Conservation (phyloP, 2,329 filamentous ascomycete species). For the Pseudocercospora crystallina region DNA sequence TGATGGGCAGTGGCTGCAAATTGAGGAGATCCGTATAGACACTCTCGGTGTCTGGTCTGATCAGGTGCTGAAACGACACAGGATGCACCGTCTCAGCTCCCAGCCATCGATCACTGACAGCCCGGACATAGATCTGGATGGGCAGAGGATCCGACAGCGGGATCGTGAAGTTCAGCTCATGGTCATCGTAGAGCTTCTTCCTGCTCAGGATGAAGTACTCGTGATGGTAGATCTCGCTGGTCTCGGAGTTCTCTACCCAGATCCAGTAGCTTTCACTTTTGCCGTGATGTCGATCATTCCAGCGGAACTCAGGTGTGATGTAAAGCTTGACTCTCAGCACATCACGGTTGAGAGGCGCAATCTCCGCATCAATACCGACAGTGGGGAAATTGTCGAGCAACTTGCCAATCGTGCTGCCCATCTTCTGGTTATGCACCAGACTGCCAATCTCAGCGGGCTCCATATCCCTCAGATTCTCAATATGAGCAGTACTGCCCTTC, state of each 20-base stretch:
- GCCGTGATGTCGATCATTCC: slow-evolving; percentile 93
- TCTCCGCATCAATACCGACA: slow-evolving; percentile 85
- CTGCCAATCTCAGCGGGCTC: slow-evolving; percentile 84
- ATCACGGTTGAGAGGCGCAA: slow-evolving; percentile 91
- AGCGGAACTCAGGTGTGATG: slow-evolving; percentile 84
- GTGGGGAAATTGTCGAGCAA: slow-evolving; percentile 91
- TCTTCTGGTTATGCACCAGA: slow-evolving; percentile 85
- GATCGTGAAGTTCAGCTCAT: slow-evolving; percentile 97
- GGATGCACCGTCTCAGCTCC: slow-evolving; percentile 94
- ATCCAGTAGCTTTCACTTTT: slow-evolving; percentile 96
- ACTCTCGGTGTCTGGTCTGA: slow-evolving; percentile 94
- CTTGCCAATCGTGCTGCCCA: slow-evolving; percentile 77
- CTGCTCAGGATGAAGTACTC: slow-evolving; percentile 93
- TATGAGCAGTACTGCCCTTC: slow-evolving; percentile 69
- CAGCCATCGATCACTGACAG: slow-evolving; percentile 93
- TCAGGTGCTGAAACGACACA: slow-evolving; percentile 96
- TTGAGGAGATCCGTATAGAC: slow-evolving; percentile 93
- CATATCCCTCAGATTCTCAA: slow-evolving; percentile 90
- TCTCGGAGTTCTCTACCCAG: slow-evolving; percentile 98
- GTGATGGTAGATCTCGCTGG: slow-evolving; percentile 94
- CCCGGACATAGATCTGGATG: slow-evolving; percentile 92
- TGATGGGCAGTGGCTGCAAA: slow-evolving; percentile 82
- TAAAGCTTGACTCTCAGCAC: slow-evolving; percentile 87
- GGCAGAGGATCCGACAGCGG: slow-evolving; percentile 90
- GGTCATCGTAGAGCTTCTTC: slow-evolving; percentile 89